Conservation (phyloP, 345 rosid species). For the Arabidopsis suecica region DNA sequence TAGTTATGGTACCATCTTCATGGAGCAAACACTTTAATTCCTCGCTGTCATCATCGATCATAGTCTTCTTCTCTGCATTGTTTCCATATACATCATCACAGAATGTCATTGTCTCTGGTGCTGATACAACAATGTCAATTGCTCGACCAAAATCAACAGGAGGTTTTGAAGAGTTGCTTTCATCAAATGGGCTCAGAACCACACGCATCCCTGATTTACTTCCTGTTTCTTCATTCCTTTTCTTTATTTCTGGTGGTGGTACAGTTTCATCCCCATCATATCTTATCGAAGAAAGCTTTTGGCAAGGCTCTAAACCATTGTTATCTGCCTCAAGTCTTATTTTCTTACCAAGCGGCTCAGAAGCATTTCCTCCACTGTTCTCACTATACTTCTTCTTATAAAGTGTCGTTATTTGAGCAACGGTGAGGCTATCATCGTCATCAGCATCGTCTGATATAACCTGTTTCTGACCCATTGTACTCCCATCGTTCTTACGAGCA, state of each 20-base stretch:
- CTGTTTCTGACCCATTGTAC: not conserved
- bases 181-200: not conserved
- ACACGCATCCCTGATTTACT: not conserved
- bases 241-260: not conserved
- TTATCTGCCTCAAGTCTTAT: not conserved
- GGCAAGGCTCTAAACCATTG: not conserved
- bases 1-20: not conserved
- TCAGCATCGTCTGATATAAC: not conserved
- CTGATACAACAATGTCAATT: not conserved
- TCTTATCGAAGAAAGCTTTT: not conserved
- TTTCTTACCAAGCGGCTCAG: constrained; percentile 7
- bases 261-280: not conserved
- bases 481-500: not conserved
- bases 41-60: not conserved
- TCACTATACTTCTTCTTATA: not conserved
- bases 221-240: not conserved
- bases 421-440: constrained; percentile 3
- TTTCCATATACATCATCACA: constrained; percentile 1
- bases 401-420: not conserved
- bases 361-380: not conserved
- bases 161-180: constrained; percentile 14
- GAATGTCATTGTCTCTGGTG: not conserved
- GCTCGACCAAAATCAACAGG: not conserved
- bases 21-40: not conserved
- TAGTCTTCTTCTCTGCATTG: not conserved